These are phyloP conservation scores for Penicillium desertorum DNA, from an alignment of 495 filamentous ascomycete genomes.

Conservation along the genomic window DNA sequence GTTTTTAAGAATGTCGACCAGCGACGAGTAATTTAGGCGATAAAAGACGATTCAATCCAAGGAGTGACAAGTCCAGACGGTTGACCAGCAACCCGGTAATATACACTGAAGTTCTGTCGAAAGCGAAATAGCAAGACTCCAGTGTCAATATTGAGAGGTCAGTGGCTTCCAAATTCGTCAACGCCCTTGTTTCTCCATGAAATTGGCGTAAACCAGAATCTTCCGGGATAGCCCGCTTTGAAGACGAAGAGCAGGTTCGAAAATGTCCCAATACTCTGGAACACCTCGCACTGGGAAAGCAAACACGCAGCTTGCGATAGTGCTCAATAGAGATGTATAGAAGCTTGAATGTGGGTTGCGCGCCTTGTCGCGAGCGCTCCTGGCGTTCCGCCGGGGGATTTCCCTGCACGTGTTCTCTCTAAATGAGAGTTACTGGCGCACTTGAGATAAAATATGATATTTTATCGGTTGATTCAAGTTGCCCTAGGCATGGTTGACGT, in stretches of 20 bases:
- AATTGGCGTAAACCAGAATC: constrained; percentile 10
- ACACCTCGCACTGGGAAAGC: neutral
- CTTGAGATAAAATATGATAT: neutral
- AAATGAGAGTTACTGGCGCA: neutral
- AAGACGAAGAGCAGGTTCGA: neutral
- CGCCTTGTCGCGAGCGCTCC: neutral
- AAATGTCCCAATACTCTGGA: neutral
- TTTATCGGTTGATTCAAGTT: neutral
- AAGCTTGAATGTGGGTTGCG: neutral
- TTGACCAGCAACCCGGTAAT: constrained; percentile 32
- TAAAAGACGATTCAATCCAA: constrained; percentile 14
- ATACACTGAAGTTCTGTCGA: neutral
- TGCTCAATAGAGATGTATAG: neutral
- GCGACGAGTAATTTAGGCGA: constrained; percentile 17
- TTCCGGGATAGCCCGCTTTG: neutral
- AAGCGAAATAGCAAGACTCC: neutral
- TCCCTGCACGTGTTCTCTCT: neutral
- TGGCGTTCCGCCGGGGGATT: neutral
- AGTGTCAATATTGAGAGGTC: neutral
- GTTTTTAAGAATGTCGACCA: constrained; percentile 20
- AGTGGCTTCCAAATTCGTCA: constrained; percentile 2
- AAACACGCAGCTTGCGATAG: neutral
- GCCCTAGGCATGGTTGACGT: constrained; percentile 10
- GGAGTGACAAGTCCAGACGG: constrained; percentile 25
- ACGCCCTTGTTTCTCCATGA: constrained; percentile 26